Evolutionary conservation across 179 eudicot genomes (phyloP).

Genomic region (Amaranthus tricolor): DNA sequence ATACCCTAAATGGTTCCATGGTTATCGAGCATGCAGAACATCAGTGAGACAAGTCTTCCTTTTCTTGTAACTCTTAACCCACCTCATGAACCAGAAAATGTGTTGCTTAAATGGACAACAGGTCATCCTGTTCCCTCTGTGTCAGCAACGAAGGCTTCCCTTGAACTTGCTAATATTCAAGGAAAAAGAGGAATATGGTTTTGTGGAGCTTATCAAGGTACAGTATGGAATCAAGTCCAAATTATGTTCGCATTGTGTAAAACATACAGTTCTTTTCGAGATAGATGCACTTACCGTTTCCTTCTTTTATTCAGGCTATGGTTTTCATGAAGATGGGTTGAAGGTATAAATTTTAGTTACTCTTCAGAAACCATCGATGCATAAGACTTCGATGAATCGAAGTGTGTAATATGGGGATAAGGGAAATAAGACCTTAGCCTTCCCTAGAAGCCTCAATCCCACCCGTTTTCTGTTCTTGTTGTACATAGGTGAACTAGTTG

Average conservation of each 20-base stretch:
- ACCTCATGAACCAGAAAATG: slow-evolving; percentile 49
- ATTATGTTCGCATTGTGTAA: background rate
- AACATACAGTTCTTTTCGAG: background rate
- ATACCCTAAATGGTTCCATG: background rate
- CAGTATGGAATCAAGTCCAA: background rate
- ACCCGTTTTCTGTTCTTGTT: too few relatives aligned
- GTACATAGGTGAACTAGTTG: background rate
- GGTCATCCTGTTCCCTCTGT: slow-evolving; percentile 93
- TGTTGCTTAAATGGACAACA: slow-evolving; percentile 75
- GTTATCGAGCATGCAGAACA: slow-evolving; percentile 49
- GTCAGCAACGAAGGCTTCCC: slow-evolving; percentile 83
- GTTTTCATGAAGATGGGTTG: slow-evolving; percentile 94
- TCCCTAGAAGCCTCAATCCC: too few relatives aligned
- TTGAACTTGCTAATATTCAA: slow-evolving; percentile 67
- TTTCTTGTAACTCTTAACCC: slow-evolving; percentile 89
- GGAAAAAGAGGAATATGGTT: slow-evolving; percentile 94
- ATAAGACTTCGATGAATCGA: too few relatives aligned
- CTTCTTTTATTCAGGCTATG: slow-evolving; percentile 56
- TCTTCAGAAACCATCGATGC: background rate
- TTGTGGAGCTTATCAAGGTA: slow-evolving; percentile 96
- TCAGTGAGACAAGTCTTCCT: slow-evolving; percentile 47
- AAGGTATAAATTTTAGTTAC: slow-evolving; percentile 48
- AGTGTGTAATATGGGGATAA: too few relatives aligned
- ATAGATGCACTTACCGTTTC: background rate
- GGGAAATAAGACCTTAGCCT: too few relatives aligned